Evolutionary conservation across 768 basidiomycete genomes (phyloP).

Genomic region (Calocera viscosa): DNA sequence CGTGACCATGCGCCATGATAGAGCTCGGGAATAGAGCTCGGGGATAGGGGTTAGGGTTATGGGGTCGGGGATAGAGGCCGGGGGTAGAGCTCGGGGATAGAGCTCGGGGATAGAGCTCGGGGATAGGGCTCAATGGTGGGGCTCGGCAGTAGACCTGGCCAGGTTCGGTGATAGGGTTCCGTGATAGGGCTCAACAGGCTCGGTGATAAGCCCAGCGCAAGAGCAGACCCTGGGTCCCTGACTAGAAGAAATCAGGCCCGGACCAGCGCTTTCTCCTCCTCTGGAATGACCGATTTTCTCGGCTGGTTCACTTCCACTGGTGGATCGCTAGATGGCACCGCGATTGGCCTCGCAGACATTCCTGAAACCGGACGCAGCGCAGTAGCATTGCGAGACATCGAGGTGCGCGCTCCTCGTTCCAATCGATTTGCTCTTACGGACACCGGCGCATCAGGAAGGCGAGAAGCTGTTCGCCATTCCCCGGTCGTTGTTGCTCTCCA

Average conservation of each 20-base stretch:
- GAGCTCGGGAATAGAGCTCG: too few species aligned
- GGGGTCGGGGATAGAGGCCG: too few species aligned
- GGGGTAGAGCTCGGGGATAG: too few species aligned
- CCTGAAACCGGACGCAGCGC: conserved; percentile 50
- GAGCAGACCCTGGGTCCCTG: background rate
- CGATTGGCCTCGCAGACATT: conserved; percentile 23
- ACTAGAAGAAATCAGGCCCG: background rate
- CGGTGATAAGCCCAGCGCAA: too few species aligned
- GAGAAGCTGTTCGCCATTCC: conserved; percentile 74
- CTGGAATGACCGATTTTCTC: conserved; percentile 13
- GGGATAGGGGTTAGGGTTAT: too few species aligned
- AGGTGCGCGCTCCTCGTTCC: conserved; percentile 34
- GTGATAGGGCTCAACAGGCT: too few species aligned
- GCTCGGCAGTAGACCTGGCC: too few species aligned
- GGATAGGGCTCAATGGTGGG: too few species aligned
- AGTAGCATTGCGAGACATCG: conserved; percentile 59
- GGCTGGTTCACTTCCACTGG: conserved; percentile 21
- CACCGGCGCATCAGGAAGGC: conserved; percentile 40
- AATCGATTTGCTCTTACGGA: background rate
- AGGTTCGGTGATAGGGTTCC: too few species aligned
- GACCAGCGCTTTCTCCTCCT: background rate
- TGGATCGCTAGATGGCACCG: conserved; percentile 13
- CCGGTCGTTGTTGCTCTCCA: conserved; percentile 60
- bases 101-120: too few species aligned
- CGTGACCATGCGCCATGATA: too few species aligned